Evolutionary conservation across 306 rosid genomes (phyloP), one percentile per base, ranked within the genome.

Genomic region (Pterocarpus santalinus): DNA sequence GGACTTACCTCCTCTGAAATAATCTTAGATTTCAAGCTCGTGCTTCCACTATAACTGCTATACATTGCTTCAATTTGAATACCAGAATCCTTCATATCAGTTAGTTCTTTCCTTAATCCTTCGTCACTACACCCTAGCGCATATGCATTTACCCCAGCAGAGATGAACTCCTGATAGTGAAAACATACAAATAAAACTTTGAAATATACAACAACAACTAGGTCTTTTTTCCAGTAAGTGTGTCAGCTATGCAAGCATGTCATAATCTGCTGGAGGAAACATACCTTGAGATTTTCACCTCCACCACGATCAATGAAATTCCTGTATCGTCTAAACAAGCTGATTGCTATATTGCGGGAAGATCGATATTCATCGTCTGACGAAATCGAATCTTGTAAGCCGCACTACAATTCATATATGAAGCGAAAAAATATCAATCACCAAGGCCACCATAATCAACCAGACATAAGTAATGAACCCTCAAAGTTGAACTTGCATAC

Each of bases 61-160:
- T 87, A 91, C 94, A 93, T 90, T 72, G 90, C 92, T 83, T 93
- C 94, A 79, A 93, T 88, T 87, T 93, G 89, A 44, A 85, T 64
- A 28, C 98, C 98, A 9, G 94, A 85, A 67, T 90, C 87, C 88
- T 86, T 95, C 90, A 95, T 73, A 74, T 91, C 94, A 76, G 81
- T 66, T 17, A 95, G 98, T 78, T 95, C 99, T 78, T 91, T 91
- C 84, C 93, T 89, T 58, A 95, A 77, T 51, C 99, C 98, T 84
- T 95, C 99, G 83, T 93, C 96, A 1, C 97, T 90, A 86, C 99
- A 95, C 33, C 99, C 99, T 39, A 95, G 92, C 12, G 97, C 98
- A 88, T 95, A 95, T 5, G 99, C 99, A 89, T 93, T 93, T 85
- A 93, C 98, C 53, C 99, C 99, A 52, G 98, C 99, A 85, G 84